Percentiles rank a stretch among this genome's conserved stretches.
Evolutionary conservation across 2,329 filamentous ascomycete species (phyloP).

Genomic region (Lachnum nothofagi): DNA sequence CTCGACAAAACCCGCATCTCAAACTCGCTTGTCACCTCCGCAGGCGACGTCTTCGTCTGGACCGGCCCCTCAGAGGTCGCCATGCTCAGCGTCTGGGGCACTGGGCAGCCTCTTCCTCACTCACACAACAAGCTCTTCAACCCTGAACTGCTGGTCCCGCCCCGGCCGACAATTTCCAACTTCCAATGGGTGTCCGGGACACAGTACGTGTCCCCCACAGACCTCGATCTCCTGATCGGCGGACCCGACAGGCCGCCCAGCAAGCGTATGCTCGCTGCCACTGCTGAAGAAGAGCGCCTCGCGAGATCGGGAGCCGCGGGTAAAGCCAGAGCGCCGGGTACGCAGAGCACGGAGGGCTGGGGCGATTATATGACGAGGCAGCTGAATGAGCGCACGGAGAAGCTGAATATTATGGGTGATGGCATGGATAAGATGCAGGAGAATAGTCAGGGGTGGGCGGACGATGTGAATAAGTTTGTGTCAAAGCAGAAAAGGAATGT

Average conservation of each 20-base stretch:
- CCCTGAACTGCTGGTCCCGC: conserved; percentile 64
- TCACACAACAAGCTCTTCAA: conserved; percentile 74
- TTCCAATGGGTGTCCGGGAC: conserved; percentile 96
- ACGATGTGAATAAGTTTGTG: conserved; percentile 84
- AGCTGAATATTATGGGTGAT: conserved; percentile 75
- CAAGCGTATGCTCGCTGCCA: conserved; percentile 79
- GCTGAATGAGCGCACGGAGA: conserved; percentile 85
- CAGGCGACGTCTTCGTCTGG: conserved; percentile 83
- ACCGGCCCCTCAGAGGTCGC: conserved; percentile 80
- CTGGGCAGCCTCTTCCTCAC: conserved; percentile 58
- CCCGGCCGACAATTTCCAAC: conserved; percentile 88
- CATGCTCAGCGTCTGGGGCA: conserved; percentile 79
- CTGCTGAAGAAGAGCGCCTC: conserved; percentile 67
- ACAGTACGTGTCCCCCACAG: conserved; percentile 78
- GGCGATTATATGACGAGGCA: conserved; percentile 80
- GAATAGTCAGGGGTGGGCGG: conserved; percentile 75
- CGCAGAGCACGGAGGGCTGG: conserved; percentile 51
- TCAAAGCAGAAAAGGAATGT: conserved; percentile 81
- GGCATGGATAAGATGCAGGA: conserved; percentile 77
- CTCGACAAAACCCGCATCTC: conserved; percentile 69
- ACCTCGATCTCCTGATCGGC: conserved; percentile 86
- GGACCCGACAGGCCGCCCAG: conserved; percentile 82
- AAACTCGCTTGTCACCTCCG: conserved; percentile 65
- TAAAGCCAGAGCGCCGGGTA: conserved; percentile 29
- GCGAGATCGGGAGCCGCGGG: conserved; percentile 38